phyloP scores from a whole-genome alignment of 2,329 filamentous ascomycete species.

The Lasiodiplodia citricola region DNA sequence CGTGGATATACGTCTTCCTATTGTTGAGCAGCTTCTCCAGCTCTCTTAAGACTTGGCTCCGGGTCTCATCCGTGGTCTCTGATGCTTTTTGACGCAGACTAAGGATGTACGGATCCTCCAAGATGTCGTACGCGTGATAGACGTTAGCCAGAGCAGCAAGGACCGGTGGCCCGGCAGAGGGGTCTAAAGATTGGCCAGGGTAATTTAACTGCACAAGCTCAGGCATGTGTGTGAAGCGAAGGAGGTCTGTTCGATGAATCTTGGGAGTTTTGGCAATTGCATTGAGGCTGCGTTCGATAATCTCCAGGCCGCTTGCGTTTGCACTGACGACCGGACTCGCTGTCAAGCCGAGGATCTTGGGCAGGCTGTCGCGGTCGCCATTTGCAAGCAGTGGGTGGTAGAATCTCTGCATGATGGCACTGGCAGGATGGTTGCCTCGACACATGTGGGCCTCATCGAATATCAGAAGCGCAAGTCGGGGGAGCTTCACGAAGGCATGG shows the following conservation, averaged over 20 bases:
- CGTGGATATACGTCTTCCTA: slow-evolving; percentile 46
- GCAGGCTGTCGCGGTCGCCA: slow-evolving; percentile 50
- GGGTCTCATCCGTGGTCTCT: slow-evolving; percentile 33
- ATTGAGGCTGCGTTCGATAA: slow-evolving; percentile 72
- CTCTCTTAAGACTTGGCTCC: slow-evolving; percentile 23
- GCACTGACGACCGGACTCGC: slow-evolving; percentile 76
- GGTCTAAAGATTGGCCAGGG: not conserved
- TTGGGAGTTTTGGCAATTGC: slow-evolving; percentile 73
- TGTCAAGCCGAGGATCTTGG: slow-evolving; percentile 77
- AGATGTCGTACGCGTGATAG: slow-evolving; percentile 40
- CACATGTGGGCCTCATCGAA: slow-evolving; percentile 92
- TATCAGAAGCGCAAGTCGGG: slow-evolving; percentile 69
- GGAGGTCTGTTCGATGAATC: slow-evolving; percentile 70
- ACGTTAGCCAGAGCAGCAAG: slow-evolving; percentile 31
- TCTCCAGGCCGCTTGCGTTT: slow-evolving; percentile 59
- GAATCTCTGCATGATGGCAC: slow-evolving; percentile 73
- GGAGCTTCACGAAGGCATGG: slow-evolving; percentile 74
- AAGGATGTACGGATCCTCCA: slow-evolving; percentile 48
- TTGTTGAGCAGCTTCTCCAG: slow-evolving; percentile 18
- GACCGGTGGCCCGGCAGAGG: slow-evolving; percentile 26
- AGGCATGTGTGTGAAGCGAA: slow-evolving; percentile 72
- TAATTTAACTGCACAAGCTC: slow-evolving; percentile 50
- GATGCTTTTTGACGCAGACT: slow-evolving; percentile 36
- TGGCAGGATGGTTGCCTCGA: slow-evolving; percentile 65
- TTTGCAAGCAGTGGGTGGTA: slow-evolving; percentile 61